Percentiles rank a stretch among this genome's conserved stretches.
Conservation (phyloP, 208 protist species). For the Crithidia thermophila region DNA sequence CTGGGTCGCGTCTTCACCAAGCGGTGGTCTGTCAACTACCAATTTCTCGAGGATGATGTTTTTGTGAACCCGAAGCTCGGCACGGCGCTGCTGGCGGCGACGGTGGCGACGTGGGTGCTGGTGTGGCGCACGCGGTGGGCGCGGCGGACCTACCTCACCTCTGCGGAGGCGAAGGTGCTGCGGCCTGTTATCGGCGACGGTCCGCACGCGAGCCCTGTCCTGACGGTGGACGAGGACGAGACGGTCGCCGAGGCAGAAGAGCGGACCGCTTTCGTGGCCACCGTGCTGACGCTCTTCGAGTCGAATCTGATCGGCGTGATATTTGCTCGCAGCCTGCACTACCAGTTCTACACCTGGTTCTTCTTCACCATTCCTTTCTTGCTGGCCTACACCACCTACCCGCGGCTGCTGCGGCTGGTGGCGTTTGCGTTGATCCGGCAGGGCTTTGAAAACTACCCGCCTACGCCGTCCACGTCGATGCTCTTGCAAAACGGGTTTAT, state of each 20-base stretch:
- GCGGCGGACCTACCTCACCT: conserved; percentile 33
- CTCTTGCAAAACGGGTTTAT: conserved; percentile 52
- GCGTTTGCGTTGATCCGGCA: conserved; percentile 48
- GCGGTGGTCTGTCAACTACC: conserved; percentile 80
- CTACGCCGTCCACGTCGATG: conserved; percentile 46
- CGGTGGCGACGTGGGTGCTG: conserved; percentile 55
- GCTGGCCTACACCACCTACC: conserved; percentile 45
- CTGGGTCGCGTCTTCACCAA: conserved; percentile 70
- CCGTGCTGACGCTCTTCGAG: conserved; percentile 83
- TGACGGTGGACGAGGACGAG: neutral
- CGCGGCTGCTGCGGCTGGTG: conserved; percentile 35
- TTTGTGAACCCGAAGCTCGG: conserved; percentile 53
- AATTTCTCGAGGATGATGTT: conserved; percentile 63
- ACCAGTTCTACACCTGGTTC: conserved; percentile 95
- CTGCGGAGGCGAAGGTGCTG: conserved; percentile 6
- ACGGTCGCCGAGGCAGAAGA: conserved; percentile 21
- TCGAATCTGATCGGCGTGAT: conserved; percentile 92
- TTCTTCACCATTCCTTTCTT: conserved; percentile 86
- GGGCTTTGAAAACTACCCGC: conserved; percentile 70
- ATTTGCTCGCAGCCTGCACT: conserved; percentile 91
- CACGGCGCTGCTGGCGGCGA: conserved; percentile 45
- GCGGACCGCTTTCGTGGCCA: conserved; percentile 16
- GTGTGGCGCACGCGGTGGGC: conserved; percentile 61
- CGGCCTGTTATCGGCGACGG: conserved; percentile 22
- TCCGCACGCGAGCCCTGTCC: neutral